Evolutionary conservation across 345 rosid genomes (phyloP), one percentile per base, ranked within the genome.

Genomic region (Toxicodendron radicans): DNA sequence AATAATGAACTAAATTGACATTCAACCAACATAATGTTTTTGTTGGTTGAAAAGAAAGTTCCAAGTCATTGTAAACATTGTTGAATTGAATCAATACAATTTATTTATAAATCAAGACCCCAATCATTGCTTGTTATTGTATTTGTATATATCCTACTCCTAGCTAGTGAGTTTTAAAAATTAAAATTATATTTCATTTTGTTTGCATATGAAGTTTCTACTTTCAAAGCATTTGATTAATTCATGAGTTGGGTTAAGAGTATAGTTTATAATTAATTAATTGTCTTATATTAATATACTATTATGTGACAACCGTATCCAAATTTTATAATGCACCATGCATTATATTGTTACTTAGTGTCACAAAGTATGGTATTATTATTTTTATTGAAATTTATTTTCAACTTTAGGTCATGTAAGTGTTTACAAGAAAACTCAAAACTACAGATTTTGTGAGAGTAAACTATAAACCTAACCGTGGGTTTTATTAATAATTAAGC

Each of bases 201-300:
- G 27, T 18, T 49, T 67, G 71, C 58, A 27, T 49, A 49, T 66
- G 27, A 67, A 67, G 43, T 49, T 67, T 27, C 30, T 27, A 27
- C 30, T 11, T 68, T 20, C 27, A 5, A 43, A 64, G 8, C 33
- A 0, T 9, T 46, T 27, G 30, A 27, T 46, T 43, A 1, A 43
- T 38, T 9, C 14, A 54, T 69, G 72, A 69, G 72, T 35, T 69
- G 51, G 62, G 62, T 35, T 11, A 20, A 56, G 62, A 33, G 13
- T 23, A 2, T 43, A 64, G 3, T 52, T 45, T 21, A 12, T 21
- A 45, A 64, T 27, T 27, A 27, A 27, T 27, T 27, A 27, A 27
- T 38, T 63, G 8, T 35, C 12, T 43, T 23, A n/a, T n/a, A 10
- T 32, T 13, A 32, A 32, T 13, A 59, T 21, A n/a, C 2, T 21